phyloP scores from a whole-genome alignment of 371 early-diverging fungal genomes.

The Lichtheimia ramosa region DNA sequence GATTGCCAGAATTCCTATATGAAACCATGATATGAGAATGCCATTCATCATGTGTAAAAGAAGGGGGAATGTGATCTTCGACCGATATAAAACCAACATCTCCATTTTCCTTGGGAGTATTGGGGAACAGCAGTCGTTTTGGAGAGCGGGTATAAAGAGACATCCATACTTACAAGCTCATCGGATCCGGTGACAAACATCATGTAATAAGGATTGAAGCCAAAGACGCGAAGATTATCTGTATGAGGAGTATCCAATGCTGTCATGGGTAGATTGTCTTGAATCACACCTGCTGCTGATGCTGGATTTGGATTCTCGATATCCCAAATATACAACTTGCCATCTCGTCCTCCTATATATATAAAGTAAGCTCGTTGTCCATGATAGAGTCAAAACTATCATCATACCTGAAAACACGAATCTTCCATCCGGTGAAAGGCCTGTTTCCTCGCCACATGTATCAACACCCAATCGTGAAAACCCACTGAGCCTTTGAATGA shows the following conservation, averaged over 20 bases:
- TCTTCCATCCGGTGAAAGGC: constrained; percentile 78
- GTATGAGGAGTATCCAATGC: constrained; percentile 39
- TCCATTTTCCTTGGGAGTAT: neutral
- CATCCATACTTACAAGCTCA: constrained; percentile 41
- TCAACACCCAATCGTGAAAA: constrained; percentile 32
- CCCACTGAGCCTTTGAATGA: constrained; percentile 56
- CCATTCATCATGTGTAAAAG: too few species aligned
- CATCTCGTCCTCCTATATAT: constrained; percentile 62
- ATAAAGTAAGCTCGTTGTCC: neutral
- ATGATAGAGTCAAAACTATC: neutral
- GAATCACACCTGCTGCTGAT: constrained; percentile 14
- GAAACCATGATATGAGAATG: too few species aligned
- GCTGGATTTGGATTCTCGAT: constrained; percentile 49
- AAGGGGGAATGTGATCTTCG: neutral
- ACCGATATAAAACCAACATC: neutral
- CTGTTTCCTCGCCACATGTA: constrained; percentile 49
- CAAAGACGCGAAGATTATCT: constrained; percentile 50
- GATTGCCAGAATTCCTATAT: constrained; percentile 2
- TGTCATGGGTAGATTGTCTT: constrained; percentile 20
- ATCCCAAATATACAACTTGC: constrained; percentile 69
- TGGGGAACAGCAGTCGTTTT: neutral
- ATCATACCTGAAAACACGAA: constrained; percentile 65
- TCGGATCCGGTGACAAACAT: constrained; percentile 66
- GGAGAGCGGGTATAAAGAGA: neutral
- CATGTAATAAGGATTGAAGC: constrained; percentile 70